Base-by-base conservation (phyloP, 1,284 basidiomycete species). In the Cryptococcus sp. region DNA sequence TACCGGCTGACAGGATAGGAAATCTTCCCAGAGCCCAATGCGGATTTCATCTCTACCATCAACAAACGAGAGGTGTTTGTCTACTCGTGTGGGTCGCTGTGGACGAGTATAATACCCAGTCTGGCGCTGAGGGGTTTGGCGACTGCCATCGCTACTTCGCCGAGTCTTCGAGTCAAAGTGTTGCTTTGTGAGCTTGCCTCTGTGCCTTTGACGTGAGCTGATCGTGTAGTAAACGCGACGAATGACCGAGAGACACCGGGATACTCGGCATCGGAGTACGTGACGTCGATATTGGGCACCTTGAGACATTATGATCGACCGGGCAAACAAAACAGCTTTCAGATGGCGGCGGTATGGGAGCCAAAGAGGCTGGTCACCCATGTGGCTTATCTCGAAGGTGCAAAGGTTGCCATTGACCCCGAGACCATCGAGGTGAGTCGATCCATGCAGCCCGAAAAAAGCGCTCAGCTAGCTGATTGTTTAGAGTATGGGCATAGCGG, bases 41-140 rank as follows among this genome's bases (percentile, higher is more conserved):
- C 83, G 1, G 86, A 87, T 37, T 91, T 86, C 64, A 66, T 95
- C 23, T 72, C 80, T 5, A 80, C 81, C 32, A 74, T 97, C 3
- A 70, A 73, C 1, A 72, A 78, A n/a, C 80, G 80, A 48, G 80
- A 85, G 56, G 78, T 86, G 2, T 74, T 97, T 26, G 82, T 97
- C 4, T 95, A 94, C 70, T 91, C 88, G 2, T 93, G 89, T 67
- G 91, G 90, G 1, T 93, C 89, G 0, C 74, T 95, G 2, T 97
- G 88, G 88, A 95, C 92, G 23, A 90, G 87, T 59, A 87, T 97
- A 57, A 82, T 95, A 16, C 93, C 94, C 0, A 95, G 92, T 67
- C 78, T 98, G 16, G 85, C 87, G 0, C 74, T 98, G 14, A 82
- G 84, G 44, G 87, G 87, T 5, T 82, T 97, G 4, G 90, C 85